phyloP scores from a whole-genome alignment of 2,329 filamentous ascomycete species.

The Lasiodiplodia citricola region DNA sequence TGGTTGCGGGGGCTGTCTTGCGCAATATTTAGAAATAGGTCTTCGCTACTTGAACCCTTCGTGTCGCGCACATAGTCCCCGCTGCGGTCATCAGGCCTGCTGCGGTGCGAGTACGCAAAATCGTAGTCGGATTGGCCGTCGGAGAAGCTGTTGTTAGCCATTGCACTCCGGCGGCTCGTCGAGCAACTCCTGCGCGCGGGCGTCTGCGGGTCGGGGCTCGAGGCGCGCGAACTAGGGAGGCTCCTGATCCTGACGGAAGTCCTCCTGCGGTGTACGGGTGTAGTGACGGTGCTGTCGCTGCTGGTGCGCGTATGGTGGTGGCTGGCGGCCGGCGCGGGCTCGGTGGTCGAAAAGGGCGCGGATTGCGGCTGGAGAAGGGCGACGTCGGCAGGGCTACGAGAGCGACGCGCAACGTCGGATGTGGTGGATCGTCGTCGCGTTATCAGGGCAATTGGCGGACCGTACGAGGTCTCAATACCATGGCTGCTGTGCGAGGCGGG shows the following conservation, averaged over 20 bases:
- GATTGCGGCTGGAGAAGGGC: conserved; percentile 38
- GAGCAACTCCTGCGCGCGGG: conserved; percentile 21
- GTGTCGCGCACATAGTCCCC: conserved; percentile 13
- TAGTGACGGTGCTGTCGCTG: conserved; percentile 25
- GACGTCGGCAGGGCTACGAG: conserved; percentile 38
- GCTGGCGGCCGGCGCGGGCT: conserved; percentile 9
- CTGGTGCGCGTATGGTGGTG: conserved; percentile 31
- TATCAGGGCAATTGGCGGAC: conserved; percentile 57
- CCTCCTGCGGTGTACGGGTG: conserved; percentile 1
- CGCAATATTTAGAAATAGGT: conserved; percentile 51
- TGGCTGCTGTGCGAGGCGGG: conserved; percentile 56
- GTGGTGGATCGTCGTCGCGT: conserved; percentile 45
- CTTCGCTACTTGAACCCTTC: conserved; percentile 35
- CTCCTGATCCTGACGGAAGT: conserved; percentile 14
- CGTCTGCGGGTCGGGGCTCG: conserved; percentile 11
- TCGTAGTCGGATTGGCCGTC: conserved; percentile 40
- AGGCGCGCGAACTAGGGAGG: conserved; percentile 18
- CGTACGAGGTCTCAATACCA: conserved; percentile 57
- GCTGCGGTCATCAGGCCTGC: conserved; percentile 25
- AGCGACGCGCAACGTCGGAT: conserved; percentile 40
- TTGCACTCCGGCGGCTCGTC: conserved; percentile 31
- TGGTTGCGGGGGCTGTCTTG: conserved; percentile 39
- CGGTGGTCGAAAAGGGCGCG: conserved; percentile 27
- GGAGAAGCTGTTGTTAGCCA: conserved; percentile 30
- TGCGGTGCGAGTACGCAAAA: conserved; percentile 37